phyloP scores from a whole-genome alignment of 2,329 filamentous ascomycete species.

The Scedosporium aurantiacum region DNA sequence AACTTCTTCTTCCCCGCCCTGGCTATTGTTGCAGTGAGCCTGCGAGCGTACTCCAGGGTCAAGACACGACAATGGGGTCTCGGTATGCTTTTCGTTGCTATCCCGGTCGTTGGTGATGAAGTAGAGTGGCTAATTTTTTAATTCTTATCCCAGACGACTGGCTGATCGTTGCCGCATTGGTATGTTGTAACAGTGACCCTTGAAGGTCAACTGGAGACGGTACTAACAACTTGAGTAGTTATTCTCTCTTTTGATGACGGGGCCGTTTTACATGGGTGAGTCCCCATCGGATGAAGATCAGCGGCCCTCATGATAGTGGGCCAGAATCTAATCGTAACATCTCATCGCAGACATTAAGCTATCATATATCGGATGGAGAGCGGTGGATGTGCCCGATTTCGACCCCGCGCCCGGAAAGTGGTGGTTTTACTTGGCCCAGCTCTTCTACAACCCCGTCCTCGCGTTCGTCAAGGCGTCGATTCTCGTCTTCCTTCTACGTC shows the following conservation, averaged over 20 bases:
- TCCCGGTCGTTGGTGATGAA: neutral
- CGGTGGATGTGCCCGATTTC: neutral
- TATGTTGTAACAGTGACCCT: conserved; percentile 27
- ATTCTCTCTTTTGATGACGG: neutral
- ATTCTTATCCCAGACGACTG: conserved; percentile 1
- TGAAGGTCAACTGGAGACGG: conserved; percentile 23
- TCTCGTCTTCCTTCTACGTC: conserved; percentile 17
- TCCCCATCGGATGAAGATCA: neutral
- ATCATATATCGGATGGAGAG: neutral
- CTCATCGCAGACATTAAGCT: conserved; percentile 1
- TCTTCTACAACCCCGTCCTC: conserved; percentile 8
- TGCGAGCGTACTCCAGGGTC: conserved; percentile 2
- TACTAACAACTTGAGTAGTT: neutral
- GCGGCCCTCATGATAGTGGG: no score
- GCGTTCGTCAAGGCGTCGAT: conserved; percentile 7
- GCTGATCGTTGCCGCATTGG: conserved; percentile 2
- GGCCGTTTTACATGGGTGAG: conserved; percentile 1
- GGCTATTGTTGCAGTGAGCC: neutral
- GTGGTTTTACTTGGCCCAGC: conserved; percentile 5
- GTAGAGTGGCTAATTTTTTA: conserved; percentile 8
- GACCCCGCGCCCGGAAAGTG: neutral
- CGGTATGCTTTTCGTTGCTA: neutral
- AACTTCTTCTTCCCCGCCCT: conserved; percentile 5
- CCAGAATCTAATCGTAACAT: neutral
- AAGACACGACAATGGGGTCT: conserved; percentile 7